phyloP scores from a whole-genome alignment of 768 basidiomycete species.

The Fistulinella prunicolor region DNA sequence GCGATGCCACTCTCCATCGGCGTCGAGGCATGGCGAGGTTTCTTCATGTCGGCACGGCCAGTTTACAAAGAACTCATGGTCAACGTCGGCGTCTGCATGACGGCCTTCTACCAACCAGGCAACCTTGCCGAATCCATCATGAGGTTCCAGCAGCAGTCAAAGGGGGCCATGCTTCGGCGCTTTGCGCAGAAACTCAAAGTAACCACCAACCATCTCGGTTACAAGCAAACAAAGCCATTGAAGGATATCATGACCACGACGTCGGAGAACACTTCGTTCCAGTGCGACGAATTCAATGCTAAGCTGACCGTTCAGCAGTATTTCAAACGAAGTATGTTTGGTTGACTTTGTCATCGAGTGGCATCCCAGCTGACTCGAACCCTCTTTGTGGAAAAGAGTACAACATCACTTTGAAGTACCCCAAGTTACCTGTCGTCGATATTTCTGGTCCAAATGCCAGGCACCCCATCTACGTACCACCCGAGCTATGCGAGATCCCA shows the following conservation, averaged over 20 bases:
- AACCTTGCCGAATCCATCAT: constrained; percentile 60
- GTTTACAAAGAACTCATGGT: constrained; percentile 49
- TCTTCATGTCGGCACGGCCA: constrained; percentile 50
- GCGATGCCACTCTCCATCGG: constrained; percentile 33
- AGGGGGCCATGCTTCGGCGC: constrained; percentile 42
- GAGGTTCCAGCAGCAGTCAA: constrained; percentile 42
- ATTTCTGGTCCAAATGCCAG: constrained; percentile 38
- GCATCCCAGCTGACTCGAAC: constrained; percentile 5
- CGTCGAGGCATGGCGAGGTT: constrained; percentile 46
- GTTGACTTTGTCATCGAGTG: neutral
- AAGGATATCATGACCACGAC: constrained; percentile 37
- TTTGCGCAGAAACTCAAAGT: constrained; percentile 58
- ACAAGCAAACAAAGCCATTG: constrained; percentile 49
- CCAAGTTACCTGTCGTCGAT: constrained; percentile 57
- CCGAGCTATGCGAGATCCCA: constrained; percentile 68
- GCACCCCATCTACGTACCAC: constrained; percentile 48
- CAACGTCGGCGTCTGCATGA: constrained; percentile 54
- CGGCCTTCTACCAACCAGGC: constrained; percentile 54
- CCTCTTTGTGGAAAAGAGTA: constrained; percentile 45
- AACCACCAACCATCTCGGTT: constrained; percentile 52
- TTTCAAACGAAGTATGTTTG: constrained; percentile 55
- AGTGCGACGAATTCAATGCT: constrained; percentile 53
- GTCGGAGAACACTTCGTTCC: constrained; percentile 50
- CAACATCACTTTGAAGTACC: constrained; percentile 46
- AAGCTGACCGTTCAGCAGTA: constrained; percentile 59